A percentile compares a stretch with the other conserved stretches of the same genome.
phyloP scores from a whole-genome alignment of 2,329 filamentous ascomycete species.

The Huntiella savannae region DNA sequence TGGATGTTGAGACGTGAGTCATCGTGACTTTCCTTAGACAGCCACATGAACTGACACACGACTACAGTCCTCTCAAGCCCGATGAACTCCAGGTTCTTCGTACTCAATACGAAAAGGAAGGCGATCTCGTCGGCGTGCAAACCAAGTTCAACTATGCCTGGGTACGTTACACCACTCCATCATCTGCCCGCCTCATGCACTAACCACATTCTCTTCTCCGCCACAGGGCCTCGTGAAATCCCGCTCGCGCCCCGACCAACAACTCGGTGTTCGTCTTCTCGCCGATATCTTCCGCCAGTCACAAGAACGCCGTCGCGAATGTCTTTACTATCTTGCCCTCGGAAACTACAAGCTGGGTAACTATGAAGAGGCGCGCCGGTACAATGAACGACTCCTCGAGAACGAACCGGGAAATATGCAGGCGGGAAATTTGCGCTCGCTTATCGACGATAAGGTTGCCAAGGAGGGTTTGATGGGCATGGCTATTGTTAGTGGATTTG shows the following conservation, averaged over 20 bases:
- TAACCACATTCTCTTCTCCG: neutral
- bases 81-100: slow-evolving; percentile 85
- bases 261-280: slow-evolving; percentile 81
- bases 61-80: slow-evolving; percentile 59
- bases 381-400: slow-evolving; percentile 83
- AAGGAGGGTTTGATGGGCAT: slow-evolving; percentile 88
- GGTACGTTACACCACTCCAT: slow-evolving; percentile 34
- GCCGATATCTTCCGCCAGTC: slow-evolving; percentile 92
- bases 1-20: slow-evolving; percentile 80
- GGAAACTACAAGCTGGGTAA: slow-evolving; percentile 98
- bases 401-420: slow-evolving; percentile 85
- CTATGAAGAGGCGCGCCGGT: slow-evolving; percentile 82
- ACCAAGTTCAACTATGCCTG: slow-evolving; percentile 99
- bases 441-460: slow-evolving; percentile 93
- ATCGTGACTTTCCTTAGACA: neutral
- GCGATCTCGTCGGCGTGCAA: slow-evolving; percentile 87
- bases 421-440: slow-evolving; percentile 61
- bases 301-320: slow-evolving; percentile 86
- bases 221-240: slow-evolving; percentile 85
- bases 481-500: slow-evolving; percentile 83
- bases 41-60: slow-evolving; percentile 2
- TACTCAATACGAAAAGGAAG: slow-evolving; percentile 91
- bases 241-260: slow-evolving; percentile 62
- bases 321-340: slow-evolving; percentile 90
- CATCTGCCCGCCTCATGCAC: neutral